phyloP scores from a whole-genome alignment of 192 early-diverging fungal species.

The Linnemannia zychae region DNA sequence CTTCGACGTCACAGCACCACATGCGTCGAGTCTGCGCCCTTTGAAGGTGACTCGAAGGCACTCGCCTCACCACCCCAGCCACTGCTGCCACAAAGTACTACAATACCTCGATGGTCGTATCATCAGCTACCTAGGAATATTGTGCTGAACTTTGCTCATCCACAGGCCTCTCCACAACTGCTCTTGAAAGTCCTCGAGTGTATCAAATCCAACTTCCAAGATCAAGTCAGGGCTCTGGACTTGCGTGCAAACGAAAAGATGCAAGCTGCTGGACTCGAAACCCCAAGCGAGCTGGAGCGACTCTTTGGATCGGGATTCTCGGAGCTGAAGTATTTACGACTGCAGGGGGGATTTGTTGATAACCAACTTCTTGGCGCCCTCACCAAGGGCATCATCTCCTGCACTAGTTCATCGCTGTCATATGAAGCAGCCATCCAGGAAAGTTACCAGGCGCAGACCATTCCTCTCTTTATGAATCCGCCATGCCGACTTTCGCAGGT shows the following conservation, averaged over 20 bases:
- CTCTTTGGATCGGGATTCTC: constrained; percentile 41
- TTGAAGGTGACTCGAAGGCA: neutral
- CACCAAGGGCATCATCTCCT: constrained; percentile 16
- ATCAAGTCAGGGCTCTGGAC: constrained; percentile 36
- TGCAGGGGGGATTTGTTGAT: constrained; percentile 48
- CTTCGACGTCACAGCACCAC: neutral
- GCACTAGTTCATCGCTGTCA: neutral
- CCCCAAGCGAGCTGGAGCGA: constrained; percentile 22
- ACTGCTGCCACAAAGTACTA: neutral
- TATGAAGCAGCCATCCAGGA: neutral
- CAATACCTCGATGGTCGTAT: constrained; percentile 27
- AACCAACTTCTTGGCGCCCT: constrained; percentile 42
- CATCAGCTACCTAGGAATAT: constrained; percentile 20
- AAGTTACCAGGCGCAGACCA: neutral
- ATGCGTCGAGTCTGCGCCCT: neutral
- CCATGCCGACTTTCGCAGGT: constrained; percentile 40
- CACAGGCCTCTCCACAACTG: constrained; percentile 42
- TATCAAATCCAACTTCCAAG: constrained; percentile 1
- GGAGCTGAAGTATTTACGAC: constrained; percentile 18
- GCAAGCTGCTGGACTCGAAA: constrained; percentile 22
- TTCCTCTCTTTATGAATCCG: neutral
- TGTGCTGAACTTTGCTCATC: constrained; percentile 46
- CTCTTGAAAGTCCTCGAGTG: constrained; percentile 31
- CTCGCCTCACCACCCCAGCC: neutral
- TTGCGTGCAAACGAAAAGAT: constrained; percentile 50